These are phyloP conservation scores for Tricholoma hemisulphureum DNA, from an alignment of 768 basidiomycete genomes.

Conservation along the genomic window DNA sequence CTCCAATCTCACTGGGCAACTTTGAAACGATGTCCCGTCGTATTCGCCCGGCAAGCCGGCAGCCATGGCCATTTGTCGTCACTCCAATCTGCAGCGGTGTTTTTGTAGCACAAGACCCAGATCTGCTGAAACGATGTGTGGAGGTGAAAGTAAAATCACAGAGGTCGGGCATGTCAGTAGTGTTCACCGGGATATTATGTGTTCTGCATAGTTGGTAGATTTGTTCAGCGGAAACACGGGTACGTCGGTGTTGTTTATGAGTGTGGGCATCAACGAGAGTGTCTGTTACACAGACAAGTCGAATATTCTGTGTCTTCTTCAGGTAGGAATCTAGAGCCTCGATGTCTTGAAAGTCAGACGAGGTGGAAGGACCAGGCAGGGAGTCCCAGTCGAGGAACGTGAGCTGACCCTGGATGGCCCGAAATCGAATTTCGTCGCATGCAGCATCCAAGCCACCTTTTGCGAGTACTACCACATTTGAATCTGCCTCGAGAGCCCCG, in stretches of 20 bases:
- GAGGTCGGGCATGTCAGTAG: conserved; percentile 81
- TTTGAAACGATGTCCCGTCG: conserved; percentile 77
- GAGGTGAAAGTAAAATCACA: conserved; percentile 91
- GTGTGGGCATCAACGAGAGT: conserved; percentile 46
- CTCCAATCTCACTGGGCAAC: conserved; percentile 70
- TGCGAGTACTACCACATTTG: conserved; percentile 63
- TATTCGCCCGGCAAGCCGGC: conserved; percentile 76
- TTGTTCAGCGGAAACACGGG: conserved; percentile 50
- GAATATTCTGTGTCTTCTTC: conserved; percentile 24
- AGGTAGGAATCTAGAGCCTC: conserved; percentile 51
- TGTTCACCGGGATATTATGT: conserved; percentile 73
- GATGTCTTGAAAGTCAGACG: conserved; percentile 34
- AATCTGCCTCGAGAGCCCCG: conserved; percentile 77
- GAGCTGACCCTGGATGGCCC: conserved; percentile 56
- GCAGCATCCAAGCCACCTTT: conserved; percentile 46
- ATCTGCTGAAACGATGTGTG: conserved; percentile 74
- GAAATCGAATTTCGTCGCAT: conserved; percentile 74
- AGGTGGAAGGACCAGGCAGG: conserved; percentile 37
- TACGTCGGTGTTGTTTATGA: conserved; percentile 35
- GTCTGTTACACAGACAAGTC: conserved; percentile 79
- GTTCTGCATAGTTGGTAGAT: conserved; percentile 55
- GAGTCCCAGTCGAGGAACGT: conserved; percentile 54
- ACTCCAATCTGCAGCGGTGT: conserved; percentile 74
- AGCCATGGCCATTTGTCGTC: conserved; percentile 90
- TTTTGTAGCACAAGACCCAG: conserved; percentile 30